Conservation (phyloP, 2,329 filamentous ascomycete genomes). For the Dothistroma septosporum region DNA sequence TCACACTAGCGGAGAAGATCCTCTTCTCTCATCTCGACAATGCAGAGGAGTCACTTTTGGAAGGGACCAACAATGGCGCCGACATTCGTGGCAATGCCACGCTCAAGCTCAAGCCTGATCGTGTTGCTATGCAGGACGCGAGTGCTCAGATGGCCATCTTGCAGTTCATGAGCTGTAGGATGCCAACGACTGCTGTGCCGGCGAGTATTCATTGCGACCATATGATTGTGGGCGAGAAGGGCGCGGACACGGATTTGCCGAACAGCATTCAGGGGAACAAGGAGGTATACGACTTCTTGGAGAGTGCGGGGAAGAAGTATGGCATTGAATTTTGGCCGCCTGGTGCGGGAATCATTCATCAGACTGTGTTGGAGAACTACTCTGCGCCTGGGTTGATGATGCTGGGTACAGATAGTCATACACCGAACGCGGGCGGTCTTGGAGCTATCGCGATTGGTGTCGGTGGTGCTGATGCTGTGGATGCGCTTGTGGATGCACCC, state of each 20-base stretch:
- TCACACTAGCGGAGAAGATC: slow-evolving; percentile 97
- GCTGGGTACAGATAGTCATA: slow-evolving; percentile 96
- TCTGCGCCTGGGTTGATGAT: slow-evolving; percentile 97
- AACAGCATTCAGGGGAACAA: slow-evolving; percentile 86
- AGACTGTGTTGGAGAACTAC: slow-evolving; percentile 97
- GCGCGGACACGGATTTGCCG: slow-evolving; percentile 78
- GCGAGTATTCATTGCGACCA: slow-evolving; percentile 99
- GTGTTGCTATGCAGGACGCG: slow-evolving; percentile 98
- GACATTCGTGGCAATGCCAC: slow-evolving; percentile 84
- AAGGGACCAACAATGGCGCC: slow-evolving; percentile 75
- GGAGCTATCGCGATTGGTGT: slow-evolving; percentile 95
- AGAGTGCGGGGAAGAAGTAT: slow-evolving; percentile 85
- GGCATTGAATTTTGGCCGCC: slow-evolving; percentile 96
- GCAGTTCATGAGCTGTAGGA: slow-evolving; percentile 96
- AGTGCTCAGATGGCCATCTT: slow-evolving; percentile 97
- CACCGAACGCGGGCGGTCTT: slow-evolving; percentile 91
- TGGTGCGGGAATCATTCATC: slow-evolving; percentile 92
- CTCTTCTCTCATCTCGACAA: slow-evolving; percentile 93
- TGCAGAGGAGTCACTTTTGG: slow-evolving; percentile 79
- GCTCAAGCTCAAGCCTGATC: slow-evolving; percentile 93
- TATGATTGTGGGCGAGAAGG: slow-evolving; percentile 92
- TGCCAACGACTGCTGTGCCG: slow-evolving; percentile 84
- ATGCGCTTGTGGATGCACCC: slow-evolving; percentile 90
- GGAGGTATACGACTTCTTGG: slow-evolving; percentile 96
- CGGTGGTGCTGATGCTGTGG: slow-evolving; percentile 93